Conservation (phyloP, 1,284 basidiomycete species). For the Fomitiporia mediterranea region DNA sequence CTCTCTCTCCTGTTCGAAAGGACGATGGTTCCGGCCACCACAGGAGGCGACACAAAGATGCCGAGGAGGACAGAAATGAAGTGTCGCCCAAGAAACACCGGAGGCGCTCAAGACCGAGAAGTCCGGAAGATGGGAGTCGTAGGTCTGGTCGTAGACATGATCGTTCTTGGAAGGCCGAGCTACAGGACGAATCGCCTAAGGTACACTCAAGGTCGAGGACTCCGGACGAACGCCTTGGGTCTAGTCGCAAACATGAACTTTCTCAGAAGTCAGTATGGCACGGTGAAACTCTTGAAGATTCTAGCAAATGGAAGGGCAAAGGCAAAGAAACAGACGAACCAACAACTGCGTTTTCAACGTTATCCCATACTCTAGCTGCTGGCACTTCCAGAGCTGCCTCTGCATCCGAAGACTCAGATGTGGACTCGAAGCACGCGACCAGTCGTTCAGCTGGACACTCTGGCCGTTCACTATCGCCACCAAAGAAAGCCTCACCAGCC, state of each 20-base stretch:
- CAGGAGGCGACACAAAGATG: slow-evolving; percentile 10
- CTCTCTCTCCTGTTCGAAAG: slow-evolving; percentile 9
- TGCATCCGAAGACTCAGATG: neutral
- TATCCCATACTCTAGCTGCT: neutral
- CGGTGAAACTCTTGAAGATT: slow-evolving; percentile 2
- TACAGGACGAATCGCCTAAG: no score
- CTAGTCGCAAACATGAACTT: neutral
- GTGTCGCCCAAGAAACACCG: slow-evolving; percentile 4
- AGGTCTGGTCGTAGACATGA: neutral
- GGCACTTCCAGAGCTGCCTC: neutral
- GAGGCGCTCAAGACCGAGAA: slow-evolving; percentile 10
- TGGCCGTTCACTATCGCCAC: slow-evolving; percentile 7
- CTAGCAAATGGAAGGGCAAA: slow-evolving; percentile 4
- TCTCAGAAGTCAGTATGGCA: neutral
- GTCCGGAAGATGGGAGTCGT: neutral
- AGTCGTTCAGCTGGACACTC: neutral
- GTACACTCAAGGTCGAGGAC: slow-evolving; percentile 3
- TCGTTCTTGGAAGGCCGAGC: neutral
- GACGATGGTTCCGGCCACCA: slow-evolving; percentile 16
- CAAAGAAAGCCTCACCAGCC: neutral
- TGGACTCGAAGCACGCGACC: neutral
- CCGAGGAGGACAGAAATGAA: slow-evolving; percentile 8
- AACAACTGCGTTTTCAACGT: neutral
- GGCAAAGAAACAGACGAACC: slow-evolving; percentile 8
- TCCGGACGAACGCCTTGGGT: neutral